Evolutionary conservation across 1,284 basidiomycete genomes (phyloP).

Genomic region (Porphyrellus sp.): DNA sequence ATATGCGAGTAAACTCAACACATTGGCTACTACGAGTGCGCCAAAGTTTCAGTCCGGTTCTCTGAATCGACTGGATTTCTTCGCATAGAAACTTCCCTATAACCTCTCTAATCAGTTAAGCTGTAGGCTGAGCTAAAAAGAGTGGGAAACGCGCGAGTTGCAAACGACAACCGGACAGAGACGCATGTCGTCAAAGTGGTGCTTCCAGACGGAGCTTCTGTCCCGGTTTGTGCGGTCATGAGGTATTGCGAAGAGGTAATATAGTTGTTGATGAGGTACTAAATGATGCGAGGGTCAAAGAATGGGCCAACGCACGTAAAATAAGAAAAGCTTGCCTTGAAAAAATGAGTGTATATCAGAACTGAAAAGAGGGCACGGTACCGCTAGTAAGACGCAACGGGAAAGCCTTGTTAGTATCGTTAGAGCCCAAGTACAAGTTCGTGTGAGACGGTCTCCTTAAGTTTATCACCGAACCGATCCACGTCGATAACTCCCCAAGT

Average conservation of each 20-base stretch:
- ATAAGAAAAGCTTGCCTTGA: constrained; percentile 40
- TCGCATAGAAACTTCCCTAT: not conserved
- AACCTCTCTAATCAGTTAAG: not conserved
- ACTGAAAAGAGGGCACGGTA: constrained; percentile 50
- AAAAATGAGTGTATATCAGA: constrained; percentile 54
- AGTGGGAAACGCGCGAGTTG: not conserved
- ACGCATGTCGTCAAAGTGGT: constrained; percentile 42
- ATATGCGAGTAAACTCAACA: too few species aligned
- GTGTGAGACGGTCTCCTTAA: constrained; percentile 24
- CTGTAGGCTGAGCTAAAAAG: constrained; percentile 41
- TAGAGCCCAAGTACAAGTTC: constrained; percentile 58
- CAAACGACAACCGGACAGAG: constrained; percentile 5
- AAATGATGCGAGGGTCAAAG: not conserved
- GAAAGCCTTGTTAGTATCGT: constrained; percentile 58
- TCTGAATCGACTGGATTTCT: not conserved
- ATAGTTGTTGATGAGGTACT: constrained; percentile 54
- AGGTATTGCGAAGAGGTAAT: constrained; percentile 45
- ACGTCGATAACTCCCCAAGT: constrained; percentile 40
- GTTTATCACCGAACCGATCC: not conserved
- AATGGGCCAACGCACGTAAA: not conserved
- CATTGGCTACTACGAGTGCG: too few species aligned
- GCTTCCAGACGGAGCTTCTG: constrained; percentile 43
- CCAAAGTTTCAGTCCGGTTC: not conserved
- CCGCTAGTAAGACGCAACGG: constrained; percentile 57
- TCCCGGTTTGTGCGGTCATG: constrained; percentile 42